These are phyloP conservation scores for Phialemoniopsis sp. DNA, from an alignment of 2,329 filamentous ascomycete species.

Conservation along the genomic window DNA sequence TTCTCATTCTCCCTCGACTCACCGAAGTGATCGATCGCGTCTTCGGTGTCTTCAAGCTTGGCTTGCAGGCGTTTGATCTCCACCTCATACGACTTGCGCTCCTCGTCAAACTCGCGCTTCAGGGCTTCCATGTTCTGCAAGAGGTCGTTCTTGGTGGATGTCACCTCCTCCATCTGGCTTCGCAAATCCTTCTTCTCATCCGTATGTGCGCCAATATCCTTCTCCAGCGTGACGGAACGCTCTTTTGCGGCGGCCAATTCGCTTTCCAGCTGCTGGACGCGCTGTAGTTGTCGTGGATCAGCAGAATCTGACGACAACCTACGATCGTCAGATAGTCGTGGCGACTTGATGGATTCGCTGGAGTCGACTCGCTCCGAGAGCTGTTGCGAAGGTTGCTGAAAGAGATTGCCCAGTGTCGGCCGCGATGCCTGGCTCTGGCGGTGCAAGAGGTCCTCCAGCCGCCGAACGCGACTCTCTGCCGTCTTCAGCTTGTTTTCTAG, in stretches of 20 bases:
- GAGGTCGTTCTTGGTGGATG: slow-evolving; percentile 89
- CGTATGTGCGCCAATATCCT: slow-evolving; percentile 57
- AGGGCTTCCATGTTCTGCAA: slow-evolving; percentile 92
- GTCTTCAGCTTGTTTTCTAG: slow-evolving; percentile 72
- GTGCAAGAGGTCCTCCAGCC: slow-evolving; percentile 88
- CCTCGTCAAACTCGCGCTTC: slow-evolving; percentile 81
- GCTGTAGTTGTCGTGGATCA: slow-evolving; percentile 38
- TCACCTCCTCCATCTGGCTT: slow-evolving; percentile 75
- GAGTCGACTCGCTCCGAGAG: slow-evolving; percentile 46
- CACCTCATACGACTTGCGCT: slow-evolving; percentile 76
- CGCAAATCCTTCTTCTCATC: slow-evolving; percentile 58
- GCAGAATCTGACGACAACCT: slow-evolving; percentile 41
- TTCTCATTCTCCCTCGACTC: slow-evolving; percentile 82
- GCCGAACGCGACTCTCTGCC: slow-evolving; percentile 85
- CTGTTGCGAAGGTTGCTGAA: slow-evolving; percentile 42
- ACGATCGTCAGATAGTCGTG: slow-evolving; percentile 35
- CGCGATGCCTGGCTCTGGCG: slow-evolving; percentile 64
- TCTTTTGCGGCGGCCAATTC: slow-evolving; percentile 67
- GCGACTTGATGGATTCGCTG: slow-evolving; percentile 40
- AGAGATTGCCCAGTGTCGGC: slow-evolving; percentile 49
- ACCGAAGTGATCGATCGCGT: slow-evolving; percentile 81
- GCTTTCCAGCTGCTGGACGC: slow-evolving; percentile 65
- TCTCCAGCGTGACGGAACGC: slow-evolving; percentile 60
- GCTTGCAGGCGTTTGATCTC: slow-evolving; percentile 75
- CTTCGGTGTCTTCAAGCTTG: slow-evolving; percentile 83